A percentile compares a stretch with the other conserved stretches of the same genome.
Conservation (phyloP, 805 yeast species). For the Torulaspora indica region DNA sequence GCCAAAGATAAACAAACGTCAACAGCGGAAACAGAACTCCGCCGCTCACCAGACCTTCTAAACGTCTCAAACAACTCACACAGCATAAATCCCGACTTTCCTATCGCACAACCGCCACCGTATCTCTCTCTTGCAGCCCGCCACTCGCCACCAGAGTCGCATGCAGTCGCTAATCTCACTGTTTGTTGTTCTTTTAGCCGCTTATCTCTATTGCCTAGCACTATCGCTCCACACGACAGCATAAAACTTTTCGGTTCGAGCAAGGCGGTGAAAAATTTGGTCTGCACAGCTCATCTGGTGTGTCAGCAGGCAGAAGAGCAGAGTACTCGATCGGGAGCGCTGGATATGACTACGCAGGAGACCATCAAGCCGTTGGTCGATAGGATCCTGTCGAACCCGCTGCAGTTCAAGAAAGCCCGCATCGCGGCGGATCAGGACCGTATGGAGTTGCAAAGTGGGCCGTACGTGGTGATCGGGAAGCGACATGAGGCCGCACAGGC, state of each 20-base stretch:
- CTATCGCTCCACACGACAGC: neutral
- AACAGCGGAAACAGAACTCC: too few species aligned
- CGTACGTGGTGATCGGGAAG: constrained; percentile 43
- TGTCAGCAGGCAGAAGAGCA: too few species aligned
- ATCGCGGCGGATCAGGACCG: constrained; percentile 51
- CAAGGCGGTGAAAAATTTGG: neutral
- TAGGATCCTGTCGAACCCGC: constrained; percentile 55
- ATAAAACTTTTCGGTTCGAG: neutral
- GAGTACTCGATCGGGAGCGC: neutral
- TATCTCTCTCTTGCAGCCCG: too few species aligned
- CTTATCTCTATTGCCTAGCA: neutral
- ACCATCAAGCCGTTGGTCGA: constrained; percentile 51
- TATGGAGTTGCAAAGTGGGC: constrained; percentile 42
- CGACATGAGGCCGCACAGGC: constrained; percentile 10
- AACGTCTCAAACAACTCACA: too few species aligned
- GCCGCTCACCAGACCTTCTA: too few species aligned
- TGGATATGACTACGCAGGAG: constrained; percentile 29
- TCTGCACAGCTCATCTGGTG: neutral
- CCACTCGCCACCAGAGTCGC: too few species aligned
- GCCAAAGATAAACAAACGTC: too few species aligned
- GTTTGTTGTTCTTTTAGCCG: neutral
- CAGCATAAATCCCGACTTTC: too few species aligned
- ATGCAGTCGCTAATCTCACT: neutral
- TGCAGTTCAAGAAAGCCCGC: constrained; percentile 48
- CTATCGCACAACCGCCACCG: too few species aligned